Evolutionary conservation across 345 rosid species (phyloP), one percentile per base, ranked within the genome.

Genomic region (Cardamine chenopodiifolia): DNA sequence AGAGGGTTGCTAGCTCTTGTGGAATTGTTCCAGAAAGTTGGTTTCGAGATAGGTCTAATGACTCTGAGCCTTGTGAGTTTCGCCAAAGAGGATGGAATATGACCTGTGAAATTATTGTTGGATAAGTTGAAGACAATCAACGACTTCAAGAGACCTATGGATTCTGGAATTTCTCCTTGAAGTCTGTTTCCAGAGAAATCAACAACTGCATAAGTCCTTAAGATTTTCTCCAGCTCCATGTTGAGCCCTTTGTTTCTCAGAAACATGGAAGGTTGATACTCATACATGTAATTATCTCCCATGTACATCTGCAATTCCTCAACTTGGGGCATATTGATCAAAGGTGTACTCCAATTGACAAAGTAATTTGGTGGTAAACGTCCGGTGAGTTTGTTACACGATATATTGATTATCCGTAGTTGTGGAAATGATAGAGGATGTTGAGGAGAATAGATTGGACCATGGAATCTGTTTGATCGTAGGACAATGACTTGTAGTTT

Each of bases 341-440:
- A 8, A 2, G 31, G 4, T 17, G 50, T 0, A 26, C 61, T 50
- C 72, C 72, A 68, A 10, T 39, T 68, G 10, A 4, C 49, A 14
- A 71, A 60, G 49, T 58, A 71, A 4, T 60, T 19, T 23, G 28
- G 18, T 6, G 81, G 83, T 0, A 83, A 3, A 0, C 0, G 26
- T 15, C 80, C 78, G 4, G 0, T 29, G 9, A 84, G 84, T 2
- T 68, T 1, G 59, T 85, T 87, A 7, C 6, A 10, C 20, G 85
- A 78, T 25, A 83, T 31, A 23, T 85, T 89, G 0, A 85, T 66
- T 34, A 87, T 77, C n/a, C 78, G 85, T 62, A 83, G 81, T 72
- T 0, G 29, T 1, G 52, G 53, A 84, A 85, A 83, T 3, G 39
- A 20, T 1, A 22, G 29, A 2, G 15, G 2, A 8, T 0, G 2